Evolutionary conservation across 768 basidiomycete species (phyloP), one percentile per base, ranked within the genome.

Genomic region (Mycena amicta): DNA sequence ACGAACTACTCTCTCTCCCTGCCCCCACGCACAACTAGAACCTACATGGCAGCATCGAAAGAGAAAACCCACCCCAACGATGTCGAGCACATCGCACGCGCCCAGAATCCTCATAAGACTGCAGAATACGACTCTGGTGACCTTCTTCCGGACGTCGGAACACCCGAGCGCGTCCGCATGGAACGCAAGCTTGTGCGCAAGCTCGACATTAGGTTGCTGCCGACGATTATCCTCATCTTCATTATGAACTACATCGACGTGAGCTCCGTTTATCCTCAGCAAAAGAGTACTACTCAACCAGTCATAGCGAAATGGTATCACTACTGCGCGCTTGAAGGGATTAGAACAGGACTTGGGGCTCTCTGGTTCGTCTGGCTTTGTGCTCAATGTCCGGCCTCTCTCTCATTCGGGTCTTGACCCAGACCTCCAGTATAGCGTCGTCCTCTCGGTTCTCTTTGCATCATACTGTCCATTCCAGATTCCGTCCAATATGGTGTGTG

Each of bases 391-490:
- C n/a, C n/a, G n/a, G n/a, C n/a, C n/a, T n/a, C n/a, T n/a, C n/a
- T n/a, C n/a, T n/a, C n/a, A n/a, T n/a, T n/a, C n/a, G n/a, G n/a
- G n/a, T n/a, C n/a, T n/a, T n/a, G n/a, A n/a, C n/a, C n/a, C 58
- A 84, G 83, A 80, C 55, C 66, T 83, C 13, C 77, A 83, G 60
- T 85, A 85, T 61, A 71, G 75, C 23, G 78, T 78, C 3, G 70
- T 83, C 20, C 67, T 85, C 5, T 82, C 83, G 2, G 70, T 81
- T 43, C 72, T 84, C 20, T 85, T 78, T 56, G 86, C 74, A 2
- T 83, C 83, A 1, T 85, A 87, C 55, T 80, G 80, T 39, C 85
- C 85, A 2, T 80, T 83, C 12, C 85, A 87, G 62, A 79, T 87
- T 52, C 86, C 86, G 0, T 86, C 83, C 1, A 88, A 86, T 65